Conservation (phyloP, 805 yeast species). For the Kazachstania africana region DNA sequence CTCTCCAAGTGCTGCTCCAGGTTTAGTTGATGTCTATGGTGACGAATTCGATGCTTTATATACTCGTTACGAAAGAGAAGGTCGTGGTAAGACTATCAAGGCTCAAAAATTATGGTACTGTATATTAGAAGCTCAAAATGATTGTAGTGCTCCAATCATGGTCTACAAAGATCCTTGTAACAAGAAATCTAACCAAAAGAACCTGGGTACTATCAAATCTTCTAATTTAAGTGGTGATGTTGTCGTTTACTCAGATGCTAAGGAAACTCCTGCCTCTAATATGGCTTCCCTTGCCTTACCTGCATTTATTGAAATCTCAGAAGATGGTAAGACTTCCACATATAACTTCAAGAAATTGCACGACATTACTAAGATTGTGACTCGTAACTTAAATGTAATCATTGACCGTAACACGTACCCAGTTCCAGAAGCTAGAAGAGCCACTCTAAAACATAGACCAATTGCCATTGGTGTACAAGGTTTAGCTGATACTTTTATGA, state of each 20-base stretch:
- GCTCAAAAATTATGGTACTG: slow-evolving; percentile 91
- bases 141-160: slow-evolving; percentile 94
- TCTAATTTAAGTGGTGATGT: slow-evolving; percentile 93
- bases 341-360: slow-evolving; percentile 72
- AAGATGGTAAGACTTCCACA: slow-evolving; percentile 33
- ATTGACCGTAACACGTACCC: slow-evolving; percentile 86
- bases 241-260: slow-evolving; percentile 82
- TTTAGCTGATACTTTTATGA: slow-evolving; percentile 77
- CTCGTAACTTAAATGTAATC: slow-evolving; percentile 66
- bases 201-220: slow-evolving; percentile 83
- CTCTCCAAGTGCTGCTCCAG: slow-evolving; percentile 83
- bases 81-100: slow-evolving; percentile 52
- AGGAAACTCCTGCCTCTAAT: slow-evolving; percentile 93
- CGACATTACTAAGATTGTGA: slow-evolving; percentile 61
- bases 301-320: slow-evolving; percentile 45
- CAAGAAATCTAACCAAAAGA: slow-evolving; percentile 77
- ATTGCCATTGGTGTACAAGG: slow-evolving; percentile 99
- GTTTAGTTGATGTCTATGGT: slow-evolving; percentile 72
- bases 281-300: slow-evolving; percentile 88
- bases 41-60: slow-evolving; percentile 69
- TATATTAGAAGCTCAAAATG: slow-evolving; percentile 84
- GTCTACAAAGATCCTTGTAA: slow-evolving; percentile 90
- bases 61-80: slow-evolving; percentile 58
- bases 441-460: slow-evolving; percentile 81
- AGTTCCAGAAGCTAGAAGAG: slow-evolving; percentile 55